Evolutionary conservation across 305 asterid genomes (phyloP).

Genomic region (Salvia sclarea): DNA sequence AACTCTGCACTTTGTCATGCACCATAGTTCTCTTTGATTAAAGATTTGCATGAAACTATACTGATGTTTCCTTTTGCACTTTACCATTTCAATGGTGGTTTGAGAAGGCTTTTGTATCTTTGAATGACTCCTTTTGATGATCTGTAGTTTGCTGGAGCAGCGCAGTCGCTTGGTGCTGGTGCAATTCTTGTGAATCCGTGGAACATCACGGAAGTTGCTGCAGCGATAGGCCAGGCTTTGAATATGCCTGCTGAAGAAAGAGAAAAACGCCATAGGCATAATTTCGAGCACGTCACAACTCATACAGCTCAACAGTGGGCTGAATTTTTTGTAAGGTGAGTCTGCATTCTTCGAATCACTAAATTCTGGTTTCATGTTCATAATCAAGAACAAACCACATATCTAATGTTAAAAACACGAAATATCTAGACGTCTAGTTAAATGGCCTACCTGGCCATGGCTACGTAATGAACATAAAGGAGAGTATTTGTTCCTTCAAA

Average conservation of each 20-base stretch:
- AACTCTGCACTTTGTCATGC: slow-evolving; percentile 24
- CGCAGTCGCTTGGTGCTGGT: slow-evolving; percentile 98
- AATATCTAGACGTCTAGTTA: not conserved
- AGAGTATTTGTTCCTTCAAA: too few species aligned
- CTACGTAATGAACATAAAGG: not conserved
- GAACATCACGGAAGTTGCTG: slow-evolving; percentile 96
- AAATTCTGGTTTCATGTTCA: slow-evolving; percentile 14
- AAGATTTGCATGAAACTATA: slow-evolving; percentile 1
- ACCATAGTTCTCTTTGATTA: slow-evolving; percentile 1
- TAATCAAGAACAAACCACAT: not conserved
- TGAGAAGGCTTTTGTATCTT: not conserved
- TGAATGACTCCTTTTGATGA: slow-evolving; percentile 19
- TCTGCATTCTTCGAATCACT: slow-evolving; percentile 11
- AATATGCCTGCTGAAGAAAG: slow-evolving; percentile 83
- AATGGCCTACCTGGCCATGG: not conserved
- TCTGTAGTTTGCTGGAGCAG: slow-evolving; percentile 97
- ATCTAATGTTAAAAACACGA: too few species aligned
- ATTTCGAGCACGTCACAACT: slow-evolving; percentile 83
- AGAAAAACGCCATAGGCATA: slow-evolving; percentile 89
- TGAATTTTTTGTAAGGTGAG: slow-evolving; percentile 89
- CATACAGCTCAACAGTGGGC: slow-evolving; percentile 99
- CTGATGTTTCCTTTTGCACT: too few species aligned
- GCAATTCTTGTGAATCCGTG: slow-evolving; percentile 98
- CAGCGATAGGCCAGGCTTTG: slow-evolving; percentile 86
- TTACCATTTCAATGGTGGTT: not conserved